phyloP scores from a whole-genome alignment of 164 flowering plant genomes.

The Taxillus chinensis region DNA sequence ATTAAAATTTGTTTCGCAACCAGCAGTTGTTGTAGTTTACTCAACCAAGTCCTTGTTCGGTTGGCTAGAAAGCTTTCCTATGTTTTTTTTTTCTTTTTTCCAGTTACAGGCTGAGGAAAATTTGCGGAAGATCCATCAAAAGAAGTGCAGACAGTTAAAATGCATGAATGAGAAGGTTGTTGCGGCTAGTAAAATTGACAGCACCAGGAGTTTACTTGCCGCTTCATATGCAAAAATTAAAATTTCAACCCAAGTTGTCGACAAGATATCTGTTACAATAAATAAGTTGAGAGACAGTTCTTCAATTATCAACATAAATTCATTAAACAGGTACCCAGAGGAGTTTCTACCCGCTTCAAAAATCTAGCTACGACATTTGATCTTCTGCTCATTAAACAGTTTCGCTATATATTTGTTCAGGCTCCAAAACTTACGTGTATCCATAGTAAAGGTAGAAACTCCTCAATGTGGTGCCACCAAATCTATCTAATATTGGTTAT shows the following conservation, averaged over 20 bases:
- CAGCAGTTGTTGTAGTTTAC: too few species aligned
- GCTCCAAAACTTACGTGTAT: conserved; percentile 10
- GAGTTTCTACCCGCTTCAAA: conserved; percentile 3
- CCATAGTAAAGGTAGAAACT: conserved; percentile 8
- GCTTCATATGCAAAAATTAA: conserved; percentile 17
- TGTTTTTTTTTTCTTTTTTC: neutral
- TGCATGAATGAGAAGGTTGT: conserved; percentile 17
- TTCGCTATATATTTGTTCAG: conserved; percentile 8
- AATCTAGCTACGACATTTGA: conserved; percentile 15
- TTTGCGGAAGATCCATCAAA: conserved; percentile 17
- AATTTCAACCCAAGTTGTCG: conserved; percentile 24
- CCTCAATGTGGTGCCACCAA: conserved; percentile 9
- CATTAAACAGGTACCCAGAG: conserved; percentile 21
- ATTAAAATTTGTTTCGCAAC: too few species aligned
- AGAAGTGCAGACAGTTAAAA: conserved; percentile 23
- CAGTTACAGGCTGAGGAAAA: conserved; percentile 29
- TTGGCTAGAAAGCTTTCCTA: too few species aligned
- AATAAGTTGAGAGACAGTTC: conserved; percentile 26
- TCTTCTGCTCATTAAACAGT: conserved; percentile 10
- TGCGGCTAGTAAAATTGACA: conserved; percentile 14
- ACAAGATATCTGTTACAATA: conserved; percentile 21
- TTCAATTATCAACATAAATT: neutral
- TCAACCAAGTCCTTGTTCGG: too few species aligned
- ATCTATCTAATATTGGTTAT: conserved; percentile 3
- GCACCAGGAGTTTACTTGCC: conserved; percentile 10